Conservation (phyloP, 352 stramenopile species). For the Globisporangium abappressorium region DNA sequence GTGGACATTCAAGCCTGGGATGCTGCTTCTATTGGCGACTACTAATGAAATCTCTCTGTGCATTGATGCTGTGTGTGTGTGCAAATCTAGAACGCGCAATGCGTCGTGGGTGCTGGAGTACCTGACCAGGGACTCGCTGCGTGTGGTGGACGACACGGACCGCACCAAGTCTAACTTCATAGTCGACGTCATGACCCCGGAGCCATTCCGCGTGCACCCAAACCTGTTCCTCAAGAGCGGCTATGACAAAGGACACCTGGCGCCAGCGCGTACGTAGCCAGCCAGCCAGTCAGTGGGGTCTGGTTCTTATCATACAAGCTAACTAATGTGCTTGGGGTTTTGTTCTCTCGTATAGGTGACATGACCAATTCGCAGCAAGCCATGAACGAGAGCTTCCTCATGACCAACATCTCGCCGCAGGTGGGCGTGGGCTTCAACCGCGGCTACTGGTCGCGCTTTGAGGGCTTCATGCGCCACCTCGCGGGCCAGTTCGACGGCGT, state of each 20-base stretch:
- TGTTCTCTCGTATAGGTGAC: conserved; percentile 49
- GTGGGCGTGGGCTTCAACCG: conserved; percentile 87
- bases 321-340: not conserved
- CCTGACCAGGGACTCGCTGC: conserved; percentile 69
- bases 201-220: conserved; percentile 84
- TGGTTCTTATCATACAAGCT: too few relatives aligned
- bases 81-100: conserved; percentile 60
- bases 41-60: not conserved
- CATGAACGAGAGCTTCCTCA: conserved; percentile 94
- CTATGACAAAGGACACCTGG: conserved; percentile 95
- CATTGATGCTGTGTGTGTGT: not conserved
- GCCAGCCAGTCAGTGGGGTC: not conserved
- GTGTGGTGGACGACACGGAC: conserved; percentile 63
- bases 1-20: not conserved
- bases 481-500: conserved; percentile 71
- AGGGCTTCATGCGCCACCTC: conserved; percentile 84
- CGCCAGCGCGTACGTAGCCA: conserved; percentile 66
- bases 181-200: conserved; percentile 66
- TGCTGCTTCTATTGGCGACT: not conserved
- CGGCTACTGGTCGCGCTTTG: conserved; percentile 83
- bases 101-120: conserved; percentile 85
- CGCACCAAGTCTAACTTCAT: conserved; percentile 87
- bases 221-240: conserved; percentile 88
- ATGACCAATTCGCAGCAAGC: conserved; percentile 78
- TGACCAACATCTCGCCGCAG: conserved; percentile 95